phyloP scores from a whole-genome alignment of 2,329 filamentous ascomycete genomes.

The Sclerotinia glacialis region DNA sequence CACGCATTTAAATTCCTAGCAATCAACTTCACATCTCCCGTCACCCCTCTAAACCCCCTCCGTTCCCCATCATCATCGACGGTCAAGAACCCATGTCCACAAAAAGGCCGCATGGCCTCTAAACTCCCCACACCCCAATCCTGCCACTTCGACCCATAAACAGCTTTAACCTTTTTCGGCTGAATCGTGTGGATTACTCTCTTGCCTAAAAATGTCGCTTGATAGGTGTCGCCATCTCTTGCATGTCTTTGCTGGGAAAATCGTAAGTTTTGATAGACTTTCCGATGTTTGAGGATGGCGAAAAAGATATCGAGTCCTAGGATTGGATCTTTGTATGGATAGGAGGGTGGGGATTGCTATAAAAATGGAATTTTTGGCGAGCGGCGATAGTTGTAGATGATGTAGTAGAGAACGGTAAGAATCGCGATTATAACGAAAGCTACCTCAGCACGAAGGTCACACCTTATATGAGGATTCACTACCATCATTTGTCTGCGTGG shows the following conservation, averaged over 20 bases:
- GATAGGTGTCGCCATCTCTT: not conserved
- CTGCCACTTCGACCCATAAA: not conserved
- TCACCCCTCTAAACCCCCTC: too few species aligned
- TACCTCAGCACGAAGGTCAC: not conserved
- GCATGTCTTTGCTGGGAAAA: not conserved
- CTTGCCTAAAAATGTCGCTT: not conserved
- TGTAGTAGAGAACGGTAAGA: not conserved
- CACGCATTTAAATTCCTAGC: not conserved
- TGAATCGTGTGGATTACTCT: not conserved
- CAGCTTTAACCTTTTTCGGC: not conserved
- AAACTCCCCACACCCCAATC: not conserved
- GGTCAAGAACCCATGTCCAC: not conserved
- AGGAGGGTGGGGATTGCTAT: not conserved
- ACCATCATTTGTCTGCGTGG: not conserved
- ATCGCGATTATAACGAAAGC: too few species aligned
- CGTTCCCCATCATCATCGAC: not conserved
- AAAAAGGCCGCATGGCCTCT: not conserved
- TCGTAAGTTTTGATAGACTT: not conserved
- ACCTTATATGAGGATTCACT: not conserved
- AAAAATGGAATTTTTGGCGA: not conserved
- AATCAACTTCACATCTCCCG: not conserved
- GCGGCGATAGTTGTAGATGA: not conserved
- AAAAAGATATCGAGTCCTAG: not conserved
- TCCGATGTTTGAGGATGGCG: not conserved
- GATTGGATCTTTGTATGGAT: not conserved